A percentile compares a stretch with the other conserved stretches of the same genome.
Conservation (phyloP, 768 basidiomycete species). For the Trametes gibbosa region DNA sequence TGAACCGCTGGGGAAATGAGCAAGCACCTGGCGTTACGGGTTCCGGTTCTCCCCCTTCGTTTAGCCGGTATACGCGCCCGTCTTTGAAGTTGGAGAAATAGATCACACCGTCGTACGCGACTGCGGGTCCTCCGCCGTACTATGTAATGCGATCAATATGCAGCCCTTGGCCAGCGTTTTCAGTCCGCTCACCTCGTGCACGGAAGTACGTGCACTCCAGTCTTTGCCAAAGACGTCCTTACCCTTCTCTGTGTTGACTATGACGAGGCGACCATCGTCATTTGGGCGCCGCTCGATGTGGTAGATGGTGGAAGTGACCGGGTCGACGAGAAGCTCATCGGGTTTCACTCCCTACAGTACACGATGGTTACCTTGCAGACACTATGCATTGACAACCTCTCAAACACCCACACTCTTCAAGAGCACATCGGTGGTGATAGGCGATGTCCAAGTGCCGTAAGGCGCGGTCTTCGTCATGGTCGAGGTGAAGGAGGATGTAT, state of each 20-base stretch:
- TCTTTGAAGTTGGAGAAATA: constrained; percentile 61
- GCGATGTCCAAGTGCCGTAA: constrained; percentile 62
- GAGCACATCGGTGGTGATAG: constrained; percentile 52
- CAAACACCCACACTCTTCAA: constrained; percentile 38
- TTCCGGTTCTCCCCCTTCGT: constrained; percentile 34
- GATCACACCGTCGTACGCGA: constrained; percentile 45
- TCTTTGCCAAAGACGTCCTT: constrained; percentile 52
- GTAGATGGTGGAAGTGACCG: constrained; percentile 43
- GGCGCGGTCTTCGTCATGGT: constrained; percentile 37
- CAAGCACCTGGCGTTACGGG: constrained; percentile 61
- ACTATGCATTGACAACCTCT: no score
- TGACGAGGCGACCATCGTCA: constrained; percentile 52
- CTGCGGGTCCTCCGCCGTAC: constrained; percentile 66
- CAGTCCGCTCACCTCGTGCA: constrained; percentile 46
- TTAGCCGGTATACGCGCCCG: constrained; percentile 49
- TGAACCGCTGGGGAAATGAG: background rate
- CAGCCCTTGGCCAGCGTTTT: background rate
- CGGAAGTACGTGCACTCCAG: constrained; percentile 56
- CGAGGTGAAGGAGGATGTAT: background rate
- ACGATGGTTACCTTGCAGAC: background rate
- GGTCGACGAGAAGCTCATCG: constrained; percentile 35
- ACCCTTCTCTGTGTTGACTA: constrained; percentile 49
- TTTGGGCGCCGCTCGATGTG: constrained; percentile 59
- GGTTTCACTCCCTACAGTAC: constrained; percentile 1
- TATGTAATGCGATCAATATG: background rate